phyloP scores from a whole-genome alignment of 208 protist genomes.

The Endotrypanum monterogeii region DNA sequence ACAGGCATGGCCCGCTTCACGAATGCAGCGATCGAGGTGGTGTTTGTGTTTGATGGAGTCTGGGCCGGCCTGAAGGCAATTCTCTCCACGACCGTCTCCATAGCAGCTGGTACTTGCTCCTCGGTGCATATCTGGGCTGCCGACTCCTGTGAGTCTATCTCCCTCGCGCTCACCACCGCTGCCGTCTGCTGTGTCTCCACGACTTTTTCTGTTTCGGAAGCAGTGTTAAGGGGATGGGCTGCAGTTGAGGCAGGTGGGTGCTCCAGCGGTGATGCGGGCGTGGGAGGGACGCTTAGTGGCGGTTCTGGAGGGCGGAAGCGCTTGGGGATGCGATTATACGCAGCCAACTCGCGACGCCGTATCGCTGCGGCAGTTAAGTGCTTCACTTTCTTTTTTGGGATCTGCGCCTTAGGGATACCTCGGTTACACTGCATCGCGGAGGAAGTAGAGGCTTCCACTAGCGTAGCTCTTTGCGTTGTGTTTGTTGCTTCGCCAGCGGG shows the following conservation, averaged over 20 bases:
- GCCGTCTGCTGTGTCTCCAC: neutral
- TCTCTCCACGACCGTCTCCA: conserved; percentile 3
- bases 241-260: neutral
- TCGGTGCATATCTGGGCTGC: neutral
- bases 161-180: neutral
- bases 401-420: conserved; percentile 14
- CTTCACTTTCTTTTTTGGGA: conserved; percentile 10
- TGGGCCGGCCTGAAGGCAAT: conserved; percentile 6
- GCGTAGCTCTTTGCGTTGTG: neutral
- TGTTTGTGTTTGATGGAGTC: neutral
- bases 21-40: neutral
- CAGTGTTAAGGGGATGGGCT: neutral
- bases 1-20: neutral
- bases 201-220: neutral
- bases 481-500: neutral
- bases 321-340: conserved; percentile 29
- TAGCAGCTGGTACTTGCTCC: neutral
- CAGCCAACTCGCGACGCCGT: conserved; percentile 26
- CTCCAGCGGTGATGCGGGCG: conserved; percentile 4
- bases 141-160: neutral
- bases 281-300: conserved; percentile 1
- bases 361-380: conserved; percentile 20
- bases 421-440: conserved; percentile 6
- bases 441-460: neutral
- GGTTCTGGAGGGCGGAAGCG: conserved; percentile 16